Conservation (phyloP, 2,329 filamentous ascomycete species). For the Chaetomium olivaceum region DNA sequence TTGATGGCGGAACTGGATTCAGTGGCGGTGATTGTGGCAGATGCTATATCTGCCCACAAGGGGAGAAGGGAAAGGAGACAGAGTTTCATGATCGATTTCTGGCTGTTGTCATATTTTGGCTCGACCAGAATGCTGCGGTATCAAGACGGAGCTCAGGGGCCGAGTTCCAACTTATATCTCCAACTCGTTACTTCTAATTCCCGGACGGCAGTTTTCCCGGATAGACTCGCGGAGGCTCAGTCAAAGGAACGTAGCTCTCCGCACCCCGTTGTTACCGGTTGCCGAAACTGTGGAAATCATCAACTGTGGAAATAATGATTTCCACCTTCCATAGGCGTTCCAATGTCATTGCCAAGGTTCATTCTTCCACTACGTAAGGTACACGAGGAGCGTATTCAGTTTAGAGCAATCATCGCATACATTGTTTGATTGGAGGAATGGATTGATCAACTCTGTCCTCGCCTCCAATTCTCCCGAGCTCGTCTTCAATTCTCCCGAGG, state of each 20-base stretch:
- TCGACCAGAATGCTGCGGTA: too few relatives aligned
- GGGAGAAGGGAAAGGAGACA: background rate
- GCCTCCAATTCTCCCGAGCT: background rate
- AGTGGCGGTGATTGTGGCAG: conserved; percentile 1
- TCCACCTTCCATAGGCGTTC: too few relatives aligned
- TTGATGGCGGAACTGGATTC: background rate
- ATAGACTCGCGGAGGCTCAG: background rate
- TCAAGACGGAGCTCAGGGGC: background rate
- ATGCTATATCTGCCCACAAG: background rate
- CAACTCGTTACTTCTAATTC: background rate
- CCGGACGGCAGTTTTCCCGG: background rate
- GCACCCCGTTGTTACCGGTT: background rate
- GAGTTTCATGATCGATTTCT: background rate
- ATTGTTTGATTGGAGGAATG: background rate
- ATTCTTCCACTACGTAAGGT: background rate
- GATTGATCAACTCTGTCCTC: background rate
- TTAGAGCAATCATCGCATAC: background rate
- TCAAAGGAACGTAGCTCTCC: background rate
- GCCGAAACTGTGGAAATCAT: too few relatives aligned
- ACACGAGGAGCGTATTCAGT: background rate
- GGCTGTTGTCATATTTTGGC: background rate
- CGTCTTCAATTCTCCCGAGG: background rate
- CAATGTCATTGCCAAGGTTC: background rate
- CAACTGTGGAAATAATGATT: too few relatives aligned
- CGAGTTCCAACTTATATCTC: background rate